These are phyloP conservation scores for Solanum arcanum DNA, from an alignment of 257 asterid species.

Conservation along the genomic window DNA sequence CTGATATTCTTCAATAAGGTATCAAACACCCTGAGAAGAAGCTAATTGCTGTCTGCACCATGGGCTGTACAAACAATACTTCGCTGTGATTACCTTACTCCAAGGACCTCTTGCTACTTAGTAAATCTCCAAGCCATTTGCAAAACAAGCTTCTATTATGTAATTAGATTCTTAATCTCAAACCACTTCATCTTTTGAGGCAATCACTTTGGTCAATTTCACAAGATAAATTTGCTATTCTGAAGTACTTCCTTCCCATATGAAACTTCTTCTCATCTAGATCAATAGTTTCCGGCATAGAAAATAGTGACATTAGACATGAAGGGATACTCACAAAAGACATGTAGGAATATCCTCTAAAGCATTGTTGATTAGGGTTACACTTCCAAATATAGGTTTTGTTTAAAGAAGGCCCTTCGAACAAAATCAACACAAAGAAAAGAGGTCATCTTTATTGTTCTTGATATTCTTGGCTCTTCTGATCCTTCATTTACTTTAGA, in stretches of 20 bases:
- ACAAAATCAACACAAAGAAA: neutral
- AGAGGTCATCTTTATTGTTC: neutral
- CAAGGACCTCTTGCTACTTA: neutral
- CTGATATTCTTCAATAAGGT: neutral
- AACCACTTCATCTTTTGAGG: neutral
- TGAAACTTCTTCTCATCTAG: neutral
- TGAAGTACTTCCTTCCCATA: neutral
- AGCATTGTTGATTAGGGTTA: neutral
- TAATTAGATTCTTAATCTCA: neutral
- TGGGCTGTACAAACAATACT: neutral
- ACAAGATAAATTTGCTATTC: neutral
- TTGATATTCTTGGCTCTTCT: neutral
- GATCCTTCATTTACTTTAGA: neutral
- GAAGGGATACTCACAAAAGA: neutral
- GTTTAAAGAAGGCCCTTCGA: neutral
- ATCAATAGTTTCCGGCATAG: neutral
- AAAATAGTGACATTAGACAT: neutral
- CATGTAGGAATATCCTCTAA: neutral
- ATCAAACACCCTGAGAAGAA: neutral
- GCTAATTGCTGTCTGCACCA: neutral
- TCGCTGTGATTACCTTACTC: neutral
- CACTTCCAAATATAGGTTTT: neutral
- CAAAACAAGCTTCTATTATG: neutral
- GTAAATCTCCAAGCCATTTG: neutral
- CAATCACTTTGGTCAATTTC: neutral